Evolutionary conservation across 2,329 filamentous ascomycete species (phyloP).

Genomic region (Aureobasidium sp.): DNA sequence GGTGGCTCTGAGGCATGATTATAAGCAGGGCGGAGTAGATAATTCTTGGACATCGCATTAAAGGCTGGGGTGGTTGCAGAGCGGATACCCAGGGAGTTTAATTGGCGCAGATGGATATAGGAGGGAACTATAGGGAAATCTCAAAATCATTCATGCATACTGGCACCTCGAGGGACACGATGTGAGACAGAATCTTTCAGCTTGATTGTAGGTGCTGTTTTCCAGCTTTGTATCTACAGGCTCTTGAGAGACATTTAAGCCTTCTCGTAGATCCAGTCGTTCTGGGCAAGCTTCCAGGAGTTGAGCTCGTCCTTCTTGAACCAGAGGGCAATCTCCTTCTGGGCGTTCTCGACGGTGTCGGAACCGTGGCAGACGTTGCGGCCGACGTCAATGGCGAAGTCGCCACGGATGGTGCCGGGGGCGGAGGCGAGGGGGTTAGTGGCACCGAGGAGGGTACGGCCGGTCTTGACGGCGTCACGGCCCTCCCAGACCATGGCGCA

Average conservation of each 20-base stretch:
- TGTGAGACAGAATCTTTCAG: neutral
- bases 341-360: conserved; percentile 95
- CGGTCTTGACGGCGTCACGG: conserved; percentile 97
- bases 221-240: neutral
- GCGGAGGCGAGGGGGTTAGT: conserved; percentile 95
- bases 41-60: neutral
- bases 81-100: neutral
- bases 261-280: conserved; percentile 88
- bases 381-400: conserved; percentile 81
- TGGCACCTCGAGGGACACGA: neutral
- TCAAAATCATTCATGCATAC: neutral
- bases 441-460: conserved; percentile 91
- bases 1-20: conserved; percentile 1
- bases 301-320: conserved; percentile 84
- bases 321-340: conserved; percentile 99
- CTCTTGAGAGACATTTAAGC: neutral
- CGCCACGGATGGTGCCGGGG: conserved; percentile 96
- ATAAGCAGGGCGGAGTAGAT: neutral
- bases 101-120: neutral
- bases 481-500: conserved; percentile 99
- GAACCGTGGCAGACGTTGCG: conserved; percentile 99
- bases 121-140: neutral
- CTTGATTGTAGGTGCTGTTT: neutral
- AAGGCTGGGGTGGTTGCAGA: neutral
- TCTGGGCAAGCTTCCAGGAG: conserved; percentile 73